phyloP scores from a whole-genome alignment of 345 rosid species.

The Salix purpurea region DNA sequence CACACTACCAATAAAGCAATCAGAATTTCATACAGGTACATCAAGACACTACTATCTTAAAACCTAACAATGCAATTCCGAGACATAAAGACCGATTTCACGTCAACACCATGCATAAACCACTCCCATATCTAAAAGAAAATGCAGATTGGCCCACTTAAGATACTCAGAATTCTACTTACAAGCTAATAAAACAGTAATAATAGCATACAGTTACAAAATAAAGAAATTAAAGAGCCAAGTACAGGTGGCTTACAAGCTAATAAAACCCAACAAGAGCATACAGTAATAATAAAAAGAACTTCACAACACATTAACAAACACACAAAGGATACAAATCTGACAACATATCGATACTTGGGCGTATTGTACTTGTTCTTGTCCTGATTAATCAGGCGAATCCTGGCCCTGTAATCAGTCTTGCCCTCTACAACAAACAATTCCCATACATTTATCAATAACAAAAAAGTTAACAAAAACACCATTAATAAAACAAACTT shows the following conservation, averaged over 20 bases:
- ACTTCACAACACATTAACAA: neutral
- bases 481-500: neutral
- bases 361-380: conserved; percentile 80
- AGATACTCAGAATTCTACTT: neutral
- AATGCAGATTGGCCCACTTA: neutral
- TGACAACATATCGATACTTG: conserved; percentile 64
- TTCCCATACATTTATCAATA: neutral
- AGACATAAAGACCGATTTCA: neutral
- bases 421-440: conserved; percentile 43
- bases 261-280: neutral
- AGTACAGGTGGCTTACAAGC: neutral
- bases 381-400: conserved; percentile 70
- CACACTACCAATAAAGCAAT: neutral
- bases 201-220: neutral
- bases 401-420: conserved; percentile 73
- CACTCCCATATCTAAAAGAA: neutral
- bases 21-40: no score
- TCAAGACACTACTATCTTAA: neutral
- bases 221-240: neutral
- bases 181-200: no score
- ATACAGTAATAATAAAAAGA: neutral
- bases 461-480: neutral
- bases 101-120: neutral
- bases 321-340: conserved; percentile 46
- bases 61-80: neutral